Base-by-base conservation (phyloP, 768 basidiomycete genomes). In the Termitomyces sp. region DNA sequence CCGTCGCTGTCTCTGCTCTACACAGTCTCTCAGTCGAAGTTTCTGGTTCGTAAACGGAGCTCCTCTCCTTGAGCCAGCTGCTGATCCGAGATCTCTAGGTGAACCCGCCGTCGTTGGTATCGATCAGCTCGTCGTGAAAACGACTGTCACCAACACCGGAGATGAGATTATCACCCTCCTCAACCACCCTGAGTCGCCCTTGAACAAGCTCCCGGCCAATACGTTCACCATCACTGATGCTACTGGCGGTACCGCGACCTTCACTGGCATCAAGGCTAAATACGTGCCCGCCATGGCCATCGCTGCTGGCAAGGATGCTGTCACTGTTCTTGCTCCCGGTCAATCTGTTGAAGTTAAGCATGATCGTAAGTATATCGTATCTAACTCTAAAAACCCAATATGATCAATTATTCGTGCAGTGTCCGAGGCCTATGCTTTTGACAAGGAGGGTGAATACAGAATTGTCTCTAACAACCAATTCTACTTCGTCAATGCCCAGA, bases 401-500 rank as follows among this genome's bases (percentile, higher is more conserved):
- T 41, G 16, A 48, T 28, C 32, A 47, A 49, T 57, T 9, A 23
- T 38, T 23, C 13, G 16, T 59, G 49, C 56, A 82, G 81, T 82
- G 33, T 72, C 74, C 43, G 61, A 72, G 41, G 75, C 79, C 1
- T 83, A 82, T 70, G 78, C 81, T 69, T 81, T 82, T 66, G 76
- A 74, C n/a, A 50, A 57, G 28, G 72, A 67, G 53, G 78, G 75
- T n/a, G 59, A 67, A 18, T 83, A 81, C 69, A 68, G 70, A 43
- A 68, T 81, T 58, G 73, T 73, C 51, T 72, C 77, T 14, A 68
- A 69, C 46, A 76, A 77, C 61, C 68, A 70, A 36, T 81, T 82
- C 71, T 72, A 74, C 68, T 60, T 72, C 56, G 73, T 81, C 63
- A 73, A 77, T 57, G 65, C 69, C 43, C 65, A 66, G 44, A 69